phyloP scores from a whole-genome alignment of 768 basidiomycete species.

The Suillus decipiens region DNA sequence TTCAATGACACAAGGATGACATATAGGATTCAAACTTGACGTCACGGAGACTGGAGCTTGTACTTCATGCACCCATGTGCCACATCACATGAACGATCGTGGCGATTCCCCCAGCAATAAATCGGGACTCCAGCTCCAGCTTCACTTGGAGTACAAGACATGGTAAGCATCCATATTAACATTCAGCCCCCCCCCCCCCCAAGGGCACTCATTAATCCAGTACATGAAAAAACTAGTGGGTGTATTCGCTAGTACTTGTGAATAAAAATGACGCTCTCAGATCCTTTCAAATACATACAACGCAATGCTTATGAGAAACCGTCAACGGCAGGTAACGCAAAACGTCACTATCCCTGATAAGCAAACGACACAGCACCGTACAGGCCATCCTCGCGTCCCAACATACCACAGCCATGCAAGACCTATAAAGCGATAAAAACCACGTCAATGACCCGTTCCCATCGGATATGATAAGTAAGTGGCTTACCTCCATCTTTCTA shows the following conservation, averaged over 20 bases:
- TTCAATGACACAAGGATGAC: not conserved
- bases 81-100: not conserved
- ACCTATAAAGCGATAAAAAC: constrained; percentile 45
- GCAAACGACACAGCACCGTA: constrained; percentile 95
- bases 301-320: not conserved
- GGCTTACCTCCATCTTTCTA: constrained; percentile 93
- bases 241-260: not conserved
- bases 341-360: constrained; percentile 68
- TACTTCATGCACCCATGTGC: not conserved
- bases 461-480: constrained; percentile 4
- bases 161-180: constrained; percentile 3
- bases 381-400: constrained; percentile 90
- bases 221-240: constrained; percentile 8
- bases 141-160: not conserved
- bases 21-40: not conserved
- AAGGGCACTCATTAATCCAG: constrained; percentile 13
- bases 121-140: not conserved
- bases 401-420: constrained; percentile 85
- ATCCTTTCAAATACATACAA: not conserved
- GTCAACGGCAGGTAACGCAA: not conserved
- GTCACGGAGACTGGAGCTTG: not conserved
- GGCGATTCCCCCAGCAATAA: not conserved
- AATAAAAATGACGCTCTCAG: not conserved
- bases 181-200: constrained; percentile 12
- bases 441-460: constrained; percentile 4